These are phyloP conservation scores for Hemerocallis citrina DNA, from an alignment of 106 monocot genomes.

Conservation along the genomic window DNA sequence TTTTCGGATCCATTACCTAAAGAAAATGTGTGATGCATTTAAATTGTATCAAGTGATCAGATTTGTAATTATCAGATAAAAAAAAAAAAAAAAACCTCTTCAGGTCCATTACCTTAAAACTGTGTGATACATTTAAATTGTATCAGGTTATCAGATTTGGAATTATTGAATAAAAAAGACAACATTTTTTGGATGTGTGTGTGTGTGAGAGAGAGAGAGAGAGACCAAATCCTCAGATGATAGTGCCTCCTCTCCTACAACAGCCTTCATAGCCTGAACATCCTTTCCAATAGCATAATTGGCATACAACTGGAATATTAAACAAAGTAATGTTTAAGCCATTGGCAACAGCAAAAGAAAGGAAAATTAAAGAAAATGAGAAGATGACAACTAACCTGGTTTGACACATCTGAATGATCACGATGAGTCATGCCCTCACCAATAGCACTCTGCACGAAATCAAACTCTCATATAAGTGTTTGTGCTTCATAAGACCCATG, in stretches of 20 bases:
- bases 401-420: constrained; percentile 93
- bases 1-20: no score
- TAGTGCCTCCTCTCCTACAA: constrained; percentile 96
- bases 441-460: constrained; percentile 78
- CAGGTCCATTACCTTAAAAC: no score
- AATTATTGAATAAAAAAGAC: not conserved
- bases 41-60: no score
- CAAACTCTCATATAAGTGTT: no score
- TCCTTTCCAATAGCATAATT: constrained; percentile 99
- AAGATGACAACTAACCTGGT: constrained; percentile 42
- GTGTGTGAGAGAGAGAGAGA: constrained; percentile 29
- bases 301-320: constrained; percentile 63
- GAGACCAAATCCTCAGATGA: constrained; percentile 93
- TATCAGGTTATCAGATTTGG: no score
- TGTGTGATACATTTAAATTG: no score
- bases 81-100: no score
- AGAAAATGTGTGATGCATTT: no score
- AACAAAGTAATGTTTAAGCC: not conserved
- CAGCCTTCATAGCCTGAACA: constrained; percentile 96
- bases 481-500: no score
- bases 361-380: not conserved
- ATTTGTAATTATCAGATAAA: no score
- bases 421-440: constrained; percentile 97
- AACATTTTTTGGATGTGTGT: not conserved
- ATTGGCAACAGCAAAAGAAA: not conserved